phyloP scores from a whole-genome alignment of 2,329 filamentous ascomycete species.

The Colletotrichum noveboracense region DNA sequence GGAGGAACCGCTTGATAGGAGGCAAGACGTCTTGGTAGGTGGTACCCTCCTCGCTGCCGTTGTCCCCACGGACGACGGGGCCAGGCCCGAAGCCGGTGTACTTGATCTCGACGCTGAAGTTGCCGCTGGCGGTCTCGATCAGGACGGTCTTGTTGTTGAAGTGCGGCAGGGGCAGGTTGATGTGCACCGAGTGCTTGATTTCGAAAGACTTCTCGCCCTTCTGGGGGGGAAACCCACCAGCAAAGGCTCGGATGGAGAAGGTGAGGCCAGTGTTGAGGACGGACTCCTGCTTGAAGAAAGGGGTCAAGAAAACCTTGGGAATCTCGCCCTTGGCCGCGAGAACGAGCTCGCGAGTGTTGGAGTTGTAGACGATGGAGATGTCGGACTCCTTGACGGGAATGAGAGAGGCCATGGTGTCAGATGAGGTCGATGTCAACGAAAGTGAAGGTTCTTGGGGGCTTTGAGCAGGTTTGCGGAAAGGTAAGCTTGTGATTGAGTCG shows the following conservation, averaged over 20 bases:
- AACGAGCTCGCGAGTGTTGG: not conserved
- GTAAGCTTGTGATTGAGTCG: not conserved
- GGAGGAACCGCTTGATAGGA: not conserved
- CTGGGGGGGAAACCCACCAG: not conserved
- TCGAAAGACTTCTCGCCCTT: not conserved
- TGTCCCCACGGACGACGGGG: not conserved
- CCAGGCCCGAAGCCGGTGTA: not conserved
- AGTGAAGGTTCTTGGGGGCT: not conserved
- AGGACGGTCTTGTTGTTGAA: not conserved
- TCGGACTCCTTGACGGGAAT: not conserved
- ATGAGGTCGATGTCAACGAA: not conserved
- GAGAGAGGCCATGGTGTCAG: not conserved
- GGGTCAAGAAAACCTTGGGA: not conserved
- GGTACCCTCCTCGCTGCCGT: not conserved
- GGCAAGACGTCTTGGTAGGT: not conserved
- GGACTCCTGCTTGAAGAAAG: not conserved
- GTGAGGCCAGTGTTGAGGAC: not conserved
- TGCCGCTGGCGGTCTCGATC: not conserved
- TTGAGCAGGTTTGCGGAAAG: not conserved
- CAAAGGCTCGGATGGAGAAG: not conserved
- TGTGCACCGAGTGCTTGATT: too few species aligned
- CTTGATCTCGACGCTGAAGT: not conserved
- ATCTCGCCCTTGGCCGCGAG: not conserved
- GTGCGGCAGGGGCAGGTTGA: not conserved
- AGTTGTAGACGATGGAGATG: not conserved